phyloP scores from a whole-genome alignment of 2,329 filamentous ascomycete species.

The Neofusicoccum laricinum region DNA sequence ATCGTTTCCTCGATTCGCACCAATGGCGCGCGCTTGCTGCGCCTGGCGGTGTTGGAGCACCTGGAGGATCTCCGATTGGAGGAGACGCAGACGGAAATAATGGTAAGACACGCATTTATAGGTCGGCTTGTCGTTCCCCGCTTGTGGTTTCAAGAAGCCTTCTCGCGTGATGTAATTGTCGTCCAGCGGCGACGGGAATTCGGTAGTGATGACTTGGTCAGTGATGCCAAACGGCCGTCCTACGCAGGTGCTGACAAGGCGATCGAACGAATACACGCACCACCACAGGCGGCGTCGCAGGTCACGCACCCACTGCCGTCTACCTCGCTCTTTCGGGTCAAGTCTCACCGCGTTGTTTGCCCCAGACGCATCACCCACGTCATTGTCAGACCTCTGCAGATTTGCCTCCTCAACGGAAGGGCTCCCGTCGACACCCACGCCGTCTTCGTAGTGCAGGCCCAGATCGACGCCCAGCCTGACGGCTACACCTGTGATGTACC shows the following conservation, averaged over 20 bases:
- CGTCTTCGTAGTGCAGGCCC: slow-evolving; percentile 89
- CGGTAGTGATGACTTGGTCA: slow-evolving; percentile 94
- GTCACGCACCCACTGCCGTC: slow-evolving; percentile 81
- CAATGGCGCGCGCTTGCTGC: slow-evolving; percentile 67
- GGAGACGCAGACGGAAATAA: slow-evolving; percentile 81
- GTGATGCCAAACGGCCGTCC: slow-evolving; percentile 90
- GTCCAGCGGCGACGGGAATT: slow-evolving; percentile 85
- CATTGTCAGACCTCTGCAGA: slow-evolving; percentile 34
- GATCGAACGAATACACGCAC: slow-evolving; percentile 93
- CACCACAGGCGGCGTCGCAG: slow-evolving; percentile 87
- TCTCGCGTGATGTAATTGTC: slow-evolving; percentile 81
- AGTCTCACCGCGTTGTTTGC: slow-evolving; percentile 30
- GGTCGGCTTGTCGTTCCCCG: slow-evolving; percentile 62
- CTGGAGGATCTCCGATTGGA: slow-evolving; percentile 94
- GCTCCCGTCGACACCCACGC: slow-evolving; percentile 58
- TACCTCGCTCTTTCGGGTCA: slow-evolving; percentile 58
- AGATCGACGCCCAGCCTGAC: slow-evolving; percentile 87
- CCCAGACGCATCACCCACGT: slow-evolving; percentile 20
- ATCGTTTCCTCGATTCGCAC: slow-evolving; percentile 63
- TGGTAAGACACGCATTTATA: slow-evolving; percentile 92
- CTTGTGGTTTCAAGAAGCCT: slow-evolving; percentile 64
- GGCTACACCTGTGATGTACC: slow-evolving; percentile 96
- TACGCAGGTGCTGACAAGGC: slow-evolving; percentile 92
- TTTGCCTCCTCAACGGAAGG: slow-evolving; percentile 37
- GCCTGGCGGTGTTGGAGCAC: slow-evolving; percentile 91